phyloP scores from a whole-genome alignment of 345 rosid genomes.

The Eucalyptus polybractea region DNA sequence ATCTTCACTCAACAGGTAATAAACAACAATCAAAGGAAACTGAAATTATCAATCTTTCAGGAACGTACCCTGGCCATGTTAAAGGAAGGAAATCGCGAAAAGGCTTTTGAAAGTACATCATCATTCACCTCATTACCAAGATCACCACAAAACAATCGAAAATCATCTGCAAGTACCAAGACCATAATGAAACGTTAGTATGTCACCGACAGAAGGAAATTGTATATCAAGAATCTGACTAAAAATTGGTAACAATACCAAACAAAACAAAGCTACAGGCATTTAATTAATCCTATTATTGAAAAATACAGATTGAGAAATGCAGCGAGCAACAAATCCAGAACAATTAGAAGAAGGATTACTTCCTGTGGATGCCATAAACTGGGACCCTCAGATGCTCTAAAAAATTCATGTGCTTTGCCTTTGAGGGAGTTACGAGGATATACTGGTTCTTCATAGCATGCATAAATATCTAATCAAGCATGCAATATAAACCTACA shows the following conservation, averaged over 20 bases:
- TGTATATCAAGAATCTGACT: background rate
- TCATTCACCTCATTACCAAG: constrained; percentile 99
- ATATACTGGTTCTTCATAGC: background rate
- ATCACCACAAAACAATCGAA: constrained; percentile 91
- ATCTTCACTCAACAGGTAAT: constrained; percentile 12
- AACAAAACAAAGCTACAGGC: background rate
- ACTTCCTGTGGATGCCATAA: background rate
- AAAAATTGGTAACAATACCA: background rate
- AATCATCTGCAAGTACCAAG: constrained; percentile 54
- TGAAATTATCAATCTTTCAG: background rate
- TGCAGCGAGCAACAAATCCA: background rate
- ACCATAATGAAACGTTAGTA: background rate
- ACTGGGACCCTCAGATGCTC: background rate
- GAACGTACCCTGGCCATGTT: constrained; percentile 83
- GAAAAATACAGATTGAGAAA: background rate
- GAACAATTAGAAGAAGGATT: background rate
- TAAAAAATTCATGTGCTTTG: background rate
- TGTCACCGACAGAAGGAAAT: background rate
- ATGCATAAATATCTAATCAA: background rate
- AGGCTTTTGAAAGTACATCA: constrained; percentile 96
- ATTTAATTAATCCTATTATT: background rate
- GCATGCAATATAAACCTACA: background rate
- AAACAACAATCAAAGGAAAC: background rate
- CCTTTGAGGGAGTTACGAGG: background rate
- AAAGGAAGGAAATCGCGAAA: constrained; percentile 89